Evolutionary conservation across 2,329 filamentous ascomycete genomes (phyloP).

Genomic region (Sclerotinia subarctica): DNA sequence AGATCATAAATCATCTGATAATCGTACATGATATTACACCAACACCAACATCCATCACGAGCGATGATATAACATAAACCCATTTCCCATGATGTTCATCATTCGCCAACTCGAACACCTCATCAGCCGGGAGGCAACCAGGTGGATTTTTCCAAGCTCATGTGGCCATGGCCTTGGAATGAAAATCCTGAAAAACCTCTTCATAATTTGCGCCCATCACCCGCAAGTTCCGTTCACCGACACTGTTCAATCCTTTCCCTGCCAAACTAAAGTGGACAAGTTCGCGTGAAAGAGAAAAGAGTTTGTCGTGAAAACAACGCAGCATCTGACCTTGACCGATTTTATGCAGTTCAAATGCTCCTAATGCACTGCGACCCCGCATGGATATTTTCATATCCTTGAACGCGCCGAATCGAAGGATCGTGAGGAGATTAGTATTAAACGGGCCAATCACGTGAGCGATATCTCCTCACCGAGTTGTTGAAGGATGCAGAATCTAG

Average conservation of each 20-base stretch:
- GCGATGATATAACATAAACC: neutral
- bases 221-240: conserved; percentile 17
- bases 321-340: conserved; percentile 18
- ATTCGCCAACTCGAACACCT: conserved; percentile 1
- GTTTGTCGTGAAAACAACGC: conserved; percentile 17
- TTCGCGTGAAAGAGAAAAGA: conserved; percentile 1
- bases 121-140: conserved; percentile 6
- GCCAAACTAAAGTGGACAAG: conserved; percentile 16
- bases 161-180: conserved; percentile 9
- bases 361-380: conserved; percentile 10
- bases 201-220: neutral
- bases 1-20: conserved; percentile 16
- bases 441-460: neutral
- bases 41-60: neutral
- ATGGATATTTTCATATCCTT: conserved; percentile 13
- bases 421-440: neutral
- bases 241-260: conserved; percentile 6
- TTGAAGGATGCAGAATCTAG: neutral
- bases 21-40: conserved; percentile 5
- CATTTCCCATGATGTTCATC: conserved; percentile 4
- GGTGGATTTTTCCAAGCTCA: conserved; percentile 1
- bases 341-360: conserved; percentile 17
- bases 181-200: conserved; percentile 8
- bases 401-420: neutral
- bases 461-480: neutral